Base-by-base conservation (phyloP, 352 stramenopile species). In the Pythium pyrilobum region DNA sequence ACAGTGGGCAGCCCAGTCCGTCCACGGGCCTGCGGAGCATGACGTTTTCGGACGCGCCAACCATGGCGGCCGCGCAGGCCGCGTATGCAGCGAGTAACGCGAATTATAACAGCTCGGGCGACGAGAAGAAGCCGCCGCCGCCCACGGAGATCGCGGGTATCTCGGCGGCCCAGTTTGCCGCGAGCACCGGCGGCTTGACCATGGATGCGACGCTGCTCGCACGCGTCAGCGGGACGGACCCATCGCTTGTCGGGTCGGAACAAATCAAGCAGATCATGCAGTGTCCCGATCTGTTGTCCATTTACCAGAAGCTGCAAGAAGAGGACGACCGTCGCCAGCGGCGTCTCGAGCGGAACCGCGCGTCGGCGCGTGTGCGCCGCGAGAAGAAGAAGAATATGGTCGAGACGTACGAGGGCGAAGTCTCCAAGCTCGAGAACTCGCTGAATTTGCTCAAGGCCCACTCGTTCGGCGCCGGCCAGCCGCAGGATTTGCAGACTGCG, bases 211-310 rank as follows among this genome's bases (percentile, higher is more conserved):
- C 73, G 32, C 66, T 94, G 39, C 56, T 94, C 27, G 81, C 83
- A 13, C 76, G 81, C n/a, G 76, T 94, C 31, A 91, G 77, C 20
- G 83, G 77, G 41, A 88, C 79, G 27, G 84, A 92, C 18, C 79
- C 82, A 46, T 80, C 81, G 20, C 64, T 81, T 13, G 84, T 95
- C 56, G 81, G 79, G 39, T 81, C 77, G 6, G 82, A 95, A 52
- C 74, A 92, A 56, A 92, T 95, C 59, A 87, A 88, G 47, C 83
- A 92, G 65, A 92, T 95, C 56, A 95, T 95, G 82, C 77, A 79
- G 11, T 81, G 69, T 10, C 79, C 83, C 2, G 82, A 95, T 49
- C 53, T 95, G 21, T 55, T 95, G 28, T 91, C 77, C 20, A 95
- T 95, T 27, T 95, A 95, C 62, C 83, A 95, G 57, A 95, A 91